Base-by-base conservation (phyloP, 2,329 filamentous ascomycete species). In the Arthrobotrys megalospora region DNA sequence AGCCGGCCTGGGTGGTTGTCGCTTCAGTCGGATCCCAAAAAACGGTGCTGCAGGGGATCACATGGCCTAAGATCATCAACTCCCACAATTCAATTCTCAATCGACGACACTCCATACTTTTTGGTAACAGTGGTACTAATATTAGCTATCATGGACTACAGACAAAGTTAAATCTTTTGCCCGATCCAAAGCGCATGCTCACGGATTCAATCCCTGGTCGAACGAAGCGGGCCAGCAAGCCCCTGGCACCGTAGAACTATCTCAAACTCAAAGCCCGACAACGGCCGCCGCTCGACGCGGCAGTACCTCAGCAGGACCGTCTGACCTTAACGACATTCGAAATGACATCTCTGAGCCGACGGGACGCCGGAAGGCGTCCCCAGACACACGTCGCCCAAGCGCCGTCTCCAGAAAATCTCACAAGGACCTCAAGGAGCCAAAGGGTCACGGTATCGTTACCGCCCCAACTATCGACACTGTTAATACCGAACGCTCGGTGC, bases 141-240 rank as follows among this genome's bases (percentile, higher is more conserved):
- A 32, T 32, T 60, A 34, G 21, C 19, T 28, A 19, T n/a, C 21
- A 16, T 45, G 3, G 6, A 41, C 8, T 34, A 24, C 41, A 79
- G 76, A 79, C 76, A 79, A 79, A 72, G 76, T 79, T 79, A 73
- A 69, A 79, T 79, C 76, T 73, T 79, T 73, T 73, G 76, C 76
- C 64, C 66, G 76, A 79, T 79, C 76, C 69, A 79, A 79, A 79
- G 76, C 76, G 64, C 76, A 79, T 79, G 76, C 76, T 69, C 76
- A 79, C 76, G 69, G 76, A 79, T 79, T 53, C 69, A 79, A 79
- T 79, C 76, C 76, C 65, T 79, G 76, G 76, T 79, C 76, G 47
- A 69, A 53, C 55, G 69, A 73, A 66, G 64, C 63, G 69, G 69
- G 53, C 63, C 76, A 73, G 76, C 76, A 55, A 69, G 53, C 55